These are phyloP conservation scores for Penicillium coprophilum DNA, from an alignment of 495 filamentous ascomycete species.

Conservation along the genomic window DNA sequence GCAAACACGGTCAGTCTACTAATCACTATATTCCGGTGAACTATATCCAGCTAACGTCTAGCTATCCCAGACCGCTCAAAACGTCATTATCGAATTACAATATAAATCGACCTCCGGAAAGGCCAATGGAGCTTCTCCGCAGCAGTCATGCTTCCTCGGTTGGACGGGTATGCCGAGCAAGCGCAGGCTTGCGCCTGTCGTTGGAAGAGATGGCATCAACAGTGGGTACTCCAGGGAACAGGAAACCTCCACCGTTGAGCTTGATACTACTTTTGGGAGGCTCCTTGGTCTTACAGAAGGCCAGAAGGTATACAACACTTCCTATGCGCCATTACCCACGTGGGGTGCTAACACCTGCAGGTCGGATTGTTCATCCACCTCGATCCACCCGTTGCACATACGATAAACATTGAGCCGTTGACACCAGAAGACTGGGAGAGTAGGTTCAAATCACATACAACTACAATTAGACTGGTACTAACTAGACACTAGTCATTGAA, in stretches of 20 bases:
- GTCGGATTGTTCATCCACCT: conserved; percentile 73
- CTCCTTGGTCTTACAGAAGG: conserved; percentile 79
- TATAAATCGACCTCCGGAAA: conserved; percentile 52
- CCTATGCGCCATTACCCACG: conserved; percentile 8
- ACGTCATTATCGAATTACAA: conserved; percentile 89
- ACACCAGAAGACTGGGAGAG: conserved; percentile 95
- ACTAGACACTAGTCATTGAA: conserved; percentile 70
- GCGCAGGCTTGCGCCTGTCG: conserved; percentile 68
- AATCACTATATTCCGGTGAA: neutral
- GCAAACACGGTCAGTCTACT: conserved; percentile 72
- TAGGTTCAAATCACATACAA: conserved; percentile 31
- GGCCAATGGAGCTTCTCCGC: conserved; percentile 45
- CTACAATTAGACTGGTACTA: conserved; percentile 5
- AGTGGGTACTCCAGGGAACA: conserved; percentile 63
- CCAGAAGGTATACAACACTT: conserved; percentile 64
- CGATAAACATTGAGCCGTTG: conserved; percentile 92
- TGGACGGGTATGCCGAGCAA: conserved; percentile 98
- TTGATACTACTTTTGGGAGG: conserved; percentile 86
- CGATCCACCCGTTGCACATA: conserved; percentile 86
- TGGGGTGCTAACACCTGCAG: conserved; percentile 39
- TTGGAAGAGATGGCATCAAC: conserved; percentile 69
- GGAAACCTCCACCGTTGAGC: conserved; percentile 73
- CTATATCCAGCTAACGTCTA: conserved; percentile 15
- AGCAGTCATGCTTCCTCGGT: conserved; percentile 77
- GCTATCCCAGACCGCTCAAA: conserved; percentile 70